Base-by-base conservation (phyloP, 1,139 yeast genomes). In the Lizanozyma gosingica region DNA sequence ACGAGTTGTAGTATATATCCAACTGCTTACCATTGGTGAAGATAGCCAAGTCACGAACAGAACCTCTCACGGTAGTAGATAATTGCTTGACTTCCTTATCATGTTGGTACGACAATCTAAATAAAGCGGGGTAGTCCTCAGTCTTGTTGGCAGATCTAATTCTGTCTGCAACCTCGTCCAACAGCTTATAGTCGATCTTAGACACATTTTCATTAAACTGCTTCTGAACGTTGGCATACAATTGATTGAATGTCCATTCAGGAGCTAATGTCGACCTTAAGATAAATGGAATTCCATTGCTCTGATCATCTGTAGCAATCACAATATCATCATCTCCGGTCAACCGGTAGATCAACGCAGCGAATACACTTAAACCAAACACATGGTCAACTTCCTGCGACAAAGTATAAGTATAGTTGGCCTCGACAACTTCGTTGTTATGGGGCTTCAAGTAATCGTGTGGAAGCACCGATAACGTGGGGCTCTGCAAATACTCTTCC, bases 321-420 rank as follows among this genome's bases (percentile, higher is more conserved):
- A 84, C 81, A 41, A 92, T 80, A 54, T 92, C 97, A 48, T 88
- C 97, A 56, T 92, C 97, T 18, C 97, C 97, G 3, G 97, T 83
- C 41, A 86, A 68, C 56, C 97, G 74, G 60, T 76, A 82, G 34
- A 86, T 71, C 43, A 92, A 68, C 2, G 83, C 77, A 18, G 83
- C 78, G 64, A 82, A 85, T 1, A 76, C 76, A n/a, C 95, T 68
- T 43, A 87, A 69, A 0, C 82, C 79, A 15, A 43, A 40, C 17
- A 44, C 22, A 4, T 39, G n/a, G 9, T 33, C 42, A 34, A 38
- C 38, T 15, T 22, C 34, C 18, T 14, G 39, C 33, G 33, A 22
- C 27, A 16, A 48, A 17, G 41, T 40, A 17, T 69, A 65, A 8
- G 70, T 54, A 48, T 71, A 60, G 27, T 68, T 65, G 35, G 90